Conservation (phyloP, 2,329 filamentous ascomycete genomes). For the Colletotrichum sp. region DNA sequence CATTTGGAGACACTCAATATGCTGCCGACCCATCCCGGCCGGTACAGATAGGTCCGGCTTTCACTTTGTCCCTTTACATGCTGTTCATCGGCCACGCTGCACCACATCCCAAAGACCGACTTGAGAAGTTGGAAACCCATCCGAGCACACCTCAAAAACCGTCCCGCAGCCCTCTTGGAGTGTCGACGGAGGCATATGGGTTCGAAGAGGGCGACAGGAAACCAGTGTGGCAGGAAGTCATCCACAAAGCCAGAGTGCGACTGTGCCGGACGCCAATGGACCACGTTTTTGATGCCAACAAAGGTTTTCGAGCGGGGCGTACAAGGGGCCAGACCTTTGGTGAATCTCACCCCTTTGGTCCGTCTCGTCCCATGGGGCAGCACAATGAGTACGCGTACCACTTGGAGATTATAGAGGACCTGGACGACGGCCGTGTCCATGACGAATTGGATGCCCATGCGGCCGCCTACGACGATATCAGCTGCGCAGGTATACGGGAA, state of each 20-base stretch:
- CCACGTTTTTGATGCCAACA: constrained; percentile 44
- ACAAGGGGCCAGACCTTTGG: neutral
- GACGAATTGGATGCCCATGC: constrained; percentile 39
- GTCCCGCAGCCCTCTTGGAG: neutral
- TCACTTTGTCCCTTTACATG: constrained; percentile 92
- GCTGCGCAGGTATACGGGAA: constrained; percentile 54
- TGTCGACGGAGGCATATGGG: constrained; percentile 45
- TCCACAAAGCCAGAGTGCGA: constrained; percentile 89
- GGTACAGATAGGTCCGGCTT: constrained; percentile 86
- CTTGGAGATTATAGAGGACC: constrained; percentile 81
- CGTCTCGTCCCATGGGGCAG: constrained; percentile 26
- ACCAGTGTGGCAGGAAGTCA: constrained; percentile 92
- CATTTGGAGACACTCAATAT: constrained; percentile 85
- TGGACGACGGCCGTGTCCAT: constrained; percentile 64
- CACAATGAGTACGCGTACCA: constrained; percentile 73
- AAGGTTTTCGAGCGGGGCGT: constrained; percentile 32
- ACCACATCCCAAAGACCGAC: neutral
- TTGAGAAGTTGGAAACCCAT: neutral
- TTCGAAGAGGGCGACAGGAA: constrained; percentile 61
- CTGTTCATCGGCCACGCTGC: constrained; percentile 80
- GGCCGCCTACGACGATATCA: constrained; percentile 45
- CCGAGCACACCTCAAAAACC: neutral
- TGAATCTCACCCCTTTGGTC: neutral
- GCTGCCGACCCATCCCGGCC: constrained; percentile 64
- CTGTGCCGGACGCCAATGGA: constrained; percentile 72